Base-by-base conservation (phyloP, 2,329 filamentous ascomycete genomes). In the Rhynchosporium graminicola region DNA sequence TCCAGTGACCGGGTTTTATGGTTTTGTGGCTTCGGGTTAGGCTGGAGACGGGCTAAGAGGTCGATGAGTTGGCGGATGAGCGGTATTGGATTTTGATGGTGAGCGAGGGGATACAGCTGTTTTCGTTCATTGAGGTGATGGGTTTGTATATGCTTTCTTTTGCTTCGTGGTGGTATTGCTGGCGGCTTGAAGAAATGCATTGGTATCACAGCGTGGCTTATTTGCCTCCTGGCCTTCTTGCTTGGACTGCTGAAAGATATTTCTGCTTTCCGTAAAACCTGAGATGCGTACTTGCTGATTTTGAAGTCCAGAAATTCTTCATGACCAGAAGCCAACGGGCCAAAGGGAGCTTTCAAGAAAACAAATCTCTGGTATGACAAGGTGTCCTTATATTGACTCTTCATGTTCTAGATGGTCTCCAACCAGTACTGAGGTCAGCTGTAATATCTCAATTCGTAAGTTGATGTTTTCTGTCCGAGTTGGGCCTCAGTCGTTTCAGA, bases 401-500 rank as follows among this genome's bases (percentile, higher is more conserved):
- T 54, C 36, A 2, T n/a, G 6, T 2, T 28, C 50, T 5, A 40
- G 33, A 3, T 28, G 28, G 10, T 15, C 26, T 48, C 29, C 26
- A 26, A 4, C 43, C n/a, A 1, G n/a, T 10, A 46, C 3, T 1
- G 43, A 9, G 26, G 4, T 26, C 9, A 4, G 13, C n/a, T 45
- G 43, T 20, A 26, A 20, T 26, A 10, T n/a, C n/a, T 48, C 12
- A 26, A 20, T 10, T 26, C 46, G 13, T 4, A 33, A 10, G 7
- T 38, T 40, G 8, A 33, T 26, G 36, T 33, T 2, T 5, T 52
- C 40, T 31, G 26, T 15, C 20, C 29, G n/a, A 6, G 8, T 6
- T 26, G 8, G 15, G 26, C n/a, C 42, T 10, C 20, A 20, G 6
- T 12, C 45, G 9, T 40, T n/a, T 89, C 80, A 96, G 13, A 96